Conservation (phyloP, 495 filamentous ascomycete species). For the Aspergillus conjunctus region DNA sequence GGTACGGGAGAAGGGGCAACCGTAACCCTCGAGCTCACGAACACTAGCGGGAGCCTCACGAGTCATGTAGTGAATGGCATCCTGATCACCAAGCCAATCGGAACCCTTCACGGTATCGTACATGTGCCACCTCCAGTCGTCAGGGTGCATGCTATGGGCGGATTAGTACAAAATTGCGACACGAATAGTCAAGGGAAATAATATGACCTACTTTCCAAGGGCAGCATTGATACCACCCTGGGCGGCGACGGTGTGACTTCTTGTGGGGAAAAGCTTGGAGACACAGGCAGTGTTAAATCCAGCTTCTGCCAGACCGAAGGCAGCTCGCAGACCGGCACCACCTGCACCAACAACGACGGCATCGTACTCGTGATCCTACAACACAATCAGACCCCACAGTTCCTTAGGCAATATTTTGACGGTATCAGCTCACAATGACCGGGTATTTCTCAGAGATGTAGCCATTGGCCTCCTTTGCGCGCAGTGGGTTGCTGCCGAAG, state of each 20-base stretch:
- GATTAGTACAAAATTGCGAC: conserved; percentile 15
- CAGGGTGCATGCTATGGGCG: conserved; percentile 68
- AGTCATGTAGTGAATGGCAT: conserved; percentile 99
- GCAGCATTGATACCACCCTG: conserved; percentile 74
- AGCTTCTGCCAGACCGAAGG: conserved; percentile 94
- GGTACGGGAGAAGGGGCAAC: conserved; percentile 95
- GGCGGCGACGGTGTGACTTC: conserved; percentile 93
- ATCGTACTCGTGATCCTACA: conserved; percentile 75
- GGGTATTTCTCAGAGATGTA: conserved; percentile 86
- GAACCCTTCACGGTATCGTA: conserved; percentile 99
- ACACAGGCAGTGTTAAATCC: conserved; percentile 98
- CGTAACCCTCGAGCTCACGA: conserved; percentile 95
- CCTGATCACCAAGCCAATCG: conserved; percentile 98
- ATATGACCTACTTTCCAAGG: conserved; percentile 71
- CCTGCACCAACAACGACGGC: conserved; percentile 94
- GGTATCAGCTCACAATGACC: conserved; percentile 71
- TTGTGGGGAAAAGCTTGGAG: conserved; percentile 95
- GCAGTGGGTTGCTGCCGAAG: conserved; percentile 78
- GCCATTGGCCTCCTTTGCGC: conserved; percentile 86
- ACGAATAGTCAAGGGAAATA: background rate
- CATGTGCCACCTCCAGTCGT: conserved; percentile 99
- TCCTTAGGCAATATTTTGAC: conserved; percentile 3
- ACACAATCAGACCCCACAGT: conserved; percentile 29
- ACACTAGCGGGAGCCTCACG: conserved; percentile 89
- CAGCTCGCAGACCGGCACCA: conserved; percentile 89